phyloP scores from a whole-genome alignment of 129 eudicot genomes.

The Ambrosia trifida region DNA sequence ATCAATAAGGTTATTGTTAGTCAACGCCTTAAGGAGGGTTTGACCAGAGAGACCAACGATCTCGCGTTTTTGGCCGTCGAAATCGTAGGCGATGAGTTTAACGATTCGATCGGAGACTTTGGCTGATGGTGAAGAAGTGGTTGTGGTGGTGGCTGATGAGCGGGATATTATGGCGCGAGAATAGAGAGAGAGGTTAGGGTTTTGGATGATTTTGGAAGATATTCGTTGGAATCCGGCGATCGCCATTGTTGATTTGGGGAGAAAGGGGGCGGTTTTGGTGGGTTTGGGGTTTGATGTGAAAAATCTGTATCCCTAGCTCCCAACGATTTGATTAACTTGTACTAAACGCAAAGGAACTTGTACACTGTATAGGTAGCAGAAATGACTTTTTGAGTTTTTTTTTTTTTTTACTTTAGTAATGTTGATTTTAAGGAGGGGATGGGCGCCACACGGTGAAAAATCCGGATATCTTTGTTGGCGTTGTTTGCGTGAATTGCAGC shows the following conservation, averaged over 20 bases:
- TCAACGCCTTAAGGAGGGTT: slow-evolving; percentile 69
- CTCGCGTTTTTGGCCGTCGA: slow-evolving; percentile 72
- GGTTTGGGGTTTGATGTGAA: slow-evolving; percentile 13
- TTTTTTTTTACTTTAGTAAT: too few relatives aligned
- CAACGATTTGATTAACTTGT: background rate
- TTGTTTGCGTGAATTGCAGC: too few relatives aligned
- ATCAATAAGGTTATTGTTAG: slow-evolving; percentile 72
- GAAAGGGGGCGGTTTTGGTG: slow-evolving; percentile 21
- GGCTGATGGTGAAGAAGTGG: slow-evolving; percentile 47
- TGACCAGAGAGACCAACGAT: slow-evolving; percentile 83
- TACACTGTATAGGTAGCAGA: too few relatives aligned
- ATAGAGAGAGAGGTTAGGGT: slow-evolving; percentile 50
- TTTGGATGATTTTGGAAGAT: slow-evolving; percentile 46
- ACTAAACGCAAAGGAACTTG: slow-evolving; percentile 13
- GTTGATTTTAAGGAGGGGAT: too few relatives aligned
- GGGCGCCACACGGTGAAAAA: too few relatives aligned
- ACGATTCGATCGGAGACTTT: slow-evolving; percentile 96
- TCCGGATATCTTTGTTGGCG: too few relatives aligned
- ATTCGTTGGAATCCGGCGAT: slow-evolving; percentile 61
- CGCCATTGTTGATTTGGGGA: slow-evolving; percentile 62
- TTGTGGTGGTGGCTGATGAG: slow-evolving; percentile 49
- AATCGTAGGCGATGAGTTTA: slow-evolving; percentile 74
- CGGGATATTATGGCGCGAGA: slow-evolving; percentile 52
- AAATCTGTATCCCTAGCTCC: background rate
- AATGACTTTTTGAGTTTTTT: too few relatives aligned